phyloP scores from a whole-genome alignment of 257 asterid species.

The Knoxia roxburghii region DNA sequence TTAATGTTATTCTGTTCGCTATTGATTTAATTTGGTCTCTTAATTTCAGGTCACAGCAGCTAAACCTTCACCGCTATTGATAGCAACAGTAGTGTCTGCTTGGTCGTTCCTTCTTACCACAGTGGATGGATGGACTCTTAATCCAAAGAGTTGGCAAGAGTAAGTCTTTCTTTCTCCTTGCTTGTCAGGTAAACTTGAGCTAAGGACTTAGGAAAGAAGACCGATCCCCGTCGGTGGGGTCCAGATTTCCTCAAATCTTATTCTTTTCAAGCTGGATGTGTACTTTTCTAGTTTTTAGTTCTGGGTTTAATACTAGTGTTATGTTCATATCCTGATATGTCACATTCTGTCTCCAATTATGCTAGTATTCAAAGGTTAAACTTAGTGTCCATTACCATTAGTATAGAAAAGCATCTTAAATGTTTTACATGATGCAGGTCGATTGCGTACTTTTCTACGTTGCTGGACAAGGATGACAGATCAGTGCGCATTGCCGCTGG shows the following conservation, averaged over 20 bases:
- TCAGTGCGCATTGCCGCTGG: slow-evolving; percentile 85
- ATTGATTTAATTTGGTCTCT: not conserved
- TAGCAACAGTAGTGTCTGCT: slow-evolving; percentile 64
- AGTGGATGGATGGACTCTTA: slow-evolving; percentile 50
- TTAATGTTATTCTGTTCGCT: not conserved
- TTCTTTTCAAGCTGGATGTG: not conserved
- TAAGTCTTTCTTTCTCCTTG: slow-evolving; percentile 18
- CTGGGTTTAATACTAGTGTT: not conserved
- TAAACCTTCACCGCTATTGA: slow-evolving; percentile 58
- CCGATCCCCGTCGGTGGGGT: no score
- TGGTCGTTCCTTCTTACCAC: slow-evolving; percentile 93
- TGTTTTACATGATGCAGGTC: slow-evolving; percentile 49
- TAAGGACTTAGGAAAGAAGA: no score
- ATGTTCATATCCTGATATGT: not conserved
- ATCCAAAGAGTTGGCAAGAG: slow-evolving; percentile 85
- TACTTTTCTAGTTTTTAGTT: not conserved
- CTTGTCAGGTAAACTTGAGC: no score
- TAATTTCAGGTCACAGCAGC: slow-evolving; percentile 63
- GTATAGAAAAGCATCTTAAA: not conserved
- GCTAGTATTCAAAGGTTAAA: not conserved
- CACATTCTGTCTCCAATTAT: not conserved
- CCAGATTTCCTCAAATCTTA: no score
- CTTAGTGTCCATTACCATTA: not conserved
- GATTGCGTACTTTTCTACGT: slow-evolving; percentile 53
- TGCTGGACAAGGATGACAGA: slow-evolving; percentile 88